phyloP scores from a whole-genome alignment of 768 basidiomycete genomes.

The Leccinum rimulosum region DNA sequence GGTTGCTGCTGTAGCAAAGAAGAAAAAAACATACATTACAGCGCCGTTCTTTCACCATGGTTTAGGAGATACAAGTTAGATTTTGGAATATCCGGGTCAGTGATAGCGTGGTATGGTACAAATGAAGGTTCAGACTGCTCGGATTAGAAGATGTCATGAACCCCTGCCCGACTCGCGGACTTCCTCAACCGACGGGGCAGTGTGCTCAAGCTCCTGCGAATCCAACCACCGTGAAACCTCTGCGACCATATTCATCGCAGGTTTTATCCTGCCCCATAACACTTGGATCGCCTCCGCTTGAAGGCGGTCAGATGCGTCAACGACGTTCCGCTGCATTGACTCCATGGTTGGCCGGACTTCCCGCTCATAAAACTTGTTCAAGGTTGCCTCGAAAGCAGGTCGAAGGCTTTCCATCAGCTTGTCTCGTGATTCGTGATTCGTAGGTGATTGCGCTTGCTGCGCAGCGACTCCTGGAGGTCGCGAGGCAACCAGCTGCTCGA shows the following conservation, averaged over 20 bases:
- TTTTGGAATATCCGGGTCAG: too few species aligned
- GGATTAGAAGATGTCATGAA: conserved; percentile 8
- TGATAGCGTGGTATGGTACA: conserved; percentile 11
- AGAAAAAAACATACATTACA: conserved; percentile 28
- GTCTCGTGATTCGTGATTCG: conserved; percentile 3
- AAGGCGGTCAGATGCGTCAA: conserved; percentile 17
- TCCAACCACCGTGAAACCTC: conserved; percentile 31
- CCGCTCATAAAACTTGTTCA: conserved; percentile 24
- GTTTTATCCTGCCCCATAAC: conserved; percentile 28
- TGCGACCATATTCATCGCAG: conserved; percentile 32
- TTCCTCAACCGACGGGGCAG: conserved; percentile 15
- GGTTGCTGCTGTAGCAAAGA: not conserved
- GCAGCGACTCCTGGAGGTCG: conserved; percentile 1
- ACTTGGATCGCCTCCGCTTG: conserved; percentile 23
- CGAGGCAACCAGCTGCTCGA: conserved; percentile 13
- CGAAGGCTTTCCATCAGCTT: conserved; percentile 19
- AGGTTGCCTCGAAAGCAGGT: conserved; percentile 16
- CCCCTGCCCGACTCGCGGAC: not conserved
- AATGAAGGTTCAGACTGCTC: conserved; percentile 11
- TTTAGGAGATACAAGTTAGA: not conserved
- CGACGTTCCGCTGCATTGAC: conserved; percentile 8
- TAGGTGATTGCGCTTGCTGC: not conserved
- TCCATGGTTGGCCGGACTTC: conserved; percentile 22
- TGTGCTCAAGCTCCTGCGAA: conserved; percentile 25
- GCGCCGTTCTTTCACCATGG: conserved; percentile 24